Percentiles rank a stretch among this genome's conserved stretches.
Conservation (phyloP, 139 green algal genomes). For the Chlorella sp. region DNA sequence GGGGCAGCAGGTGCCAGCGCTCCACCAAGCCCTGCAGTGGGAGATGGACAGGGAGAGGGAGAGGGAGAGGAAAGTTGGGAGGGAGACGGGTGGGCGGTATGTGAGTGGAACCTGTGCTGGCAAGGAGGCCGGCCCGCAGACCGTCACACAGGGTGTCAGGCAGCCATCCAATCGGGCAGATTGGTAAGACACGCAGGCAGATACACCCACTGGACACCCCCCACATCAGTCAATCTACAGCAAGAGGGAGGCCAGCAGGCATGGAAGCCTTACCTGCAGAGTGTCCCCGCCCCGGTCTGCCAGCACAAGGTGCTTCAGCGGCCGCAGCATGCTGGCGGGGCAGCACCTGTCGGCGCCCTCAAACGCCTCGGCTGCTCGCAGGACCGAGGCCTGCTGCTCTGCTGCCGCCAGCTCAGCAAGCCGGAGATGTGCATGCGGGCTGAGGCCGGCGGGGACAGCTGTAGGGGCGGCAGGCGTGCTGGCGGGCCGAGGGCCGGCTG, state of each 20-base stretch:
- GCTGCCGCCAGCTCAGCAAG: not conserved
- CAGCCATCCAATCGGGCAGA: too few species aligned
- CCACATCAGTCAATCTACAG: too few species aligned
- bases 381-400: too few species aligned
- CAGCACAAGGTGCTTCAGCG: not conserved
- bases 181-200: too few species aligned
- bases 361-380: not conserved
- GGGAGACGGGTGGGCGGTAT: too few species aligned
- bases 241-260: too few species aligned
- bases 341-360: not conserved
- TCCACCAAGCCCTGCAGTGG: not conserved
- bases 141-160: not conserved
- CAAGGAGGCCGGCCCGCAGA: not conserved
- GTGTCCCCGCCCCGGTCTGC: not conserved
- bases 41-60: too few species aligned
- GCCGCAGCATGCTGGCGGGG: not conserved
- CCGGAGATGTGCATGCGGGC: not conserved
- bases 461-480: too few species aligned
- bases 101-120: not conserved
- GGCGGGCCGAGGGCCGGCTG: not conserved
- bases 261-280: too few species aligned
- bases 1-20: not conserved
- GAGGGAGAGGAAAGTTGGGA: too few species aligned
- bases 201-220: too few species aligned
- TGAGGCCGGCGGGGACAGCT: not conserved